Evolutionary conservation across 2,329 filamentous ascomycete species (phyloP), one percentile per base, ranked within the genome.

Genomic region (Aspergillus luchuensis): DNA sequence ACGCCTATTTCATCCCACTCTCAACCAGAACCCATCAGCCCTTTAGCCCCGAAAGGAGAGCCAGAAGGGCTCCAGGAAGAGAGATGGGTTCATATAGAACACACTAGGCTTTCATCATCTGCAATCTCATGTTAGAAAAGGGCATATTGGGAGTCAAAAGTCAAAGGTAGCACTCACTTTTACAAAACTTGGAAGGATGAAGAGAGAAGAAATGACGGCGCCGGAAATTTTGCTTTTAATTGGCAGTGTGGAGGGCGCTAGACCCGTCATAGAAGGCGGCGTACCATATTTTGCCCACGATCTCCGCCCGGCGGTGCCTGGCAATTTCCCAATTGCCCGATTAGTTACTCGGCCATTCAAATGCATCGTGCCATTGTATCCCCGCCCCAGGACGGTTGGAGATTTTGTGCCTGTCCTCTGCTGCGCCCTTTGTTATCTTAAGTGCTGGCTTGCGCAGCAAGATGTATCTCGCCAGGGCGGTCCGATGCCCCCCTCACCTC

Each of bases 21-120:
- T 81, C 82, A 79, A 79, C 83, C 82, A 82, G 80, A 80, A 78
- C 87, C 85, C 81, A 66, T 80, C 85, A 89, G 91, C 94, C 85
- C 95, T 97, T 92, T 78, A 91, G 92, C 88, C 81, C 80, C 85
- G 81, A 87, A 87, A 70, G 70, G 87, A 97, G 93, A 94, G 91
- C 91, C 86, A 84, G 81, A 81, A 82, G 81, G 84, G 81, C 82
- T 84, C 81, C 84, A 81, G 79, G 77, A 81, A 84, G 80, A 82
- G 84, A 82, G 84, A 90, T 72, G 83, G 84, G 28, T 25, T 98
- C 95, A 96, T 91, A 88, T 88, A 82, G 79, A 88, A 89, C 95
- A 98, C 94, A 87, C 91, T 89, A 88, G 87, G 91, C 91, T 97
- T 96, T 99, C 95, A 98, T 99, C 94, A 98, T 96, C 92, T 97